Evolutionary conservation across 768 basidiomycete species (phyloP), one percentile per base, ranked within the genome.

Genomic region (Clathrus columnatus): DNA sequence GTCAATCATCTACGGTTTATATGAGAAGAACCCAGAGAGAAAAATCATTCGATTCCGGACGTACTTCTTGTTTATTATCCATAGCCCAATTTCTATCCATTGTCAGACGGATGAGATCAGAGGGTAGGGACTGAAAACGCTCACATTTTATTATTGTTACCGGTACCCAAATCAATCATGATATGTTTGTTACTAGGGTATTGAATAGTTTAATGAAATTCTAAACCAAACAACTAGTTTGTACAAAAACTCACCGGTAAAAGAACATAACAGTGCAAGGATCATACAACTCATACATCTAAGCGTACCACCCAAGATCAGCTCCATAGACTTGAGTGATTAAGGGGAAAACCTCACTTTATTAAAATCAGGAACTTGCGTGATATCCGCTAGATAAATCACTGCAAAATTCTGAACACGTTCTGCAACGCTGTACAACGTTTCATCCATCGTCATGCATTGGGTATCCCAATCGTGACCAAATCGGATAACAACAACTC

Each of bases 261-360:
- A 96, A 95, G 77, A 96, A 95, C 92, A 95, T 96, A 61, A 95
- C 88, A 3, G 95, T 95, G 68, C 92, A 96, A 1, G 89, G 84
- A 65, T 98, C 95, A 67, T 98, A 99, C 69, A 97, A 72, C 68
- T 98, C 96, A 70, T 98, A 98, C 95, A 97, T 98, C 93, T 95
- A 60, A 5, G 43, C 1, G 26, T 42, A 21, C 20, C 18, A 51
- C 59, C 23, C 48, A 59, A n/a, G 4, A 32, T 26, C 2, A 14
- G 49, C 23, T 28, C 18, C 45, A 18, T 20, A 4, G 41, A 46
- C 11, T 47, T 26, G n/a, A n/a, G n/a, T n/a, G n/a, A n/a, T n/a
- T n/a, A n/a, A n/a, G n/a, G n/a, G n/a, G n/a, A n/a, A n/a, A n/a
- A 2, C 64, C 79, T 36, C 50, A 87, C 94, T 83, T 97, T 97